These are phyloP conservation scores for Apiotrichum sp. DNA, from an alignment of 1,284 basidiomycete species.

Conservation along the genomic window DNA sequence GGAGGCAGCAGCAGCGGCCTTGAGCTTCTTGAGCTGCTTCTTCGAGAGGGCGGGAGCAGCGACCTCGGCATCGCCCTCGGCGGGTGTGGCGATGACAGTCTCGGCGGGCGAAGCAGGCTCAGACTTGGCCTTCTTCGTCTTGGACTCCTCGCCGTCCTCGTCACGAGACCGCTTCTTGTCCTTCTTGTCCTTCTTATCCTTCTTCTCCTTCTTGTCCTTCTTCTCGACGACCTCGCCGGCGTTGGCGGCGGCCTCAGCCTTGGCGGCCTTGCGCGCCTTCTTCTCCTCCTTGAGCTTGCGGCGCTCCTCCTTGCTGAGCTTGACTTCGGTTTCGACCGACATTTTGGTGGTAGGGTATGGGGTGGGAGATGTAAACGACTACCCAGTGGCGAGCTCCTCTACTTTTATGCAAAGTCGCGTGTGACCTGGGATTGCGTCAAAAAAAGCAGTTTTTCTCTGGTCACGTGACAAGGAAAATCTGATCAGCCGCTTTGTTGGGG, in stretches of 20 bases:
- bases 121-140: slow-evolving; percentile 38
- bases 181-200: slow-evolving; percentile 31
- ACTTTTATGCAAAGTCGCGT: too few relatives aligned
- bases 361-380: neutral
- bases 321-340: slow-evolving; percentile 31
- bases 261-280: slow-evolving; percentile 11
- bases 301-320: slow-evolving; percentile 38
- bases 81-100: slow-evolving; percentile 18
- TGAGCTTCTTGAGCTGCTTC: slow-evolving; percentile 45
- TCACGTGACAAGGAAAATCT: too few relatives aligned
- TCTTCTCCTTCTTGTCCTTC: slow-evolving; percentile 21
- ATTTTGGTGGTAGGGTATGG: slow-evolving; percentile 20
- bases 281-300: slow-evolving; percentile 31
- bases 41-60: slow-evolving; percentile 24
- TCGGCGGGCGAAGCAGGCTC: slow-evolving; percentile 27
- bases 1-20: slow-evolving; percentile 22
- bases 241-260: slow-evolving; percentile 2
- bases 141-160: slow-evolving; percentile 15
- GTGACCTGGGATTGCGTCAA: too few relatives aligned
- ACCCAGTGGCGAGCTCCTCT: too few relatives aligned
- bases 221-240: slow-evolving; percentile 18
- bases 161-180: slow-evolving; percentile 35
- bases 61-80: slow-evolving; percentile 8
- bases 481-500: too few relatives aligned
- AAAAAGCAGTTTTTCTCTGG: too few relatives aligned